Evolutionary conservation across 129 eudicot species (phyloP).

Genomic region (Pseudognaphalium luteoalbum): DNA sequence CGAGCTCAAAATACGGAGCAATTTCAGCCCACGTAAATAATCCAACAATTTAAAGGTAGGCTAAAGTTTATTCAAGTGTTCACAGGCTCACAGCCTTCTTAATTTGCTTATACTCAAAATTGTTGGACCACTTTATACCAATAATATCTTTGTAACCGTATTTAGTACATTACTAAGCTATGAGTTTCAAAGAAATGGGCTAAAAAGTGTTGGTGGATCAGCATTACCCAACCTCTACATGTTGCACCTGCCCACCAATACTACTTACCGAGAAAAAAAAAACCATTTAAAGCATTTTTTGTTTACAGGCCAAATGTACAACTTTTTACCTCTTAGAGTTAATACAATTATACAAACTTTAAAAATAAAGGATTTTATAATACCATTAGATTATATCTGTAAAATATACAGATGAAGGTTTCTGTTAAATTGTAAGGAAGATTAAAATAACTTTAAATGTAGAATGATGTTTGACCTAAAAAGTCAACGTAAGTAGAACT

Average conservation of each 20-base stretch:
- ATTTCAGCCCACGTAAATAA: not conserved
- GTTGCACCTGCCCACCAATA: too few species aligned
- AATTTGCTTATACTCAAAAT: not conserved
- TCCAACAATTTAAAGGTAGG: too few species aligned
- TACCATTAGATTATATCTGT: not conserved
- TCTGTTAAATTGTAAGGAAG: not conserved
- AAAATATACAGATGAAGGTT: not conserved
- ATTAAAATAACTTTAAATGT: not conserved
- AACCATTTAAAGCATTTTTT: too few species aligned
- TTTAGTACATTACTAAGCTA: too few species aligned
- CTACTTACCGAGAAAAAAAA: too few species aligned
- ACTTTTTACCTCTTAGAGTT: not conserved
- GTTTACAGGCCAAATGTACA: too few species aligned
- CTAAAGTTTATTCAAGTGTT: not conserved
- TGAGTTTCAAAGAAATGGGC: too few species aligned
- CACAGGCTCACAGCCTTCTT: not conserved
- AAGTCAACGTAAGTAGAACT: slow-evolving; percentile 1
- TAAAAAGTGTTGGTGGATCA: too few species aligned
- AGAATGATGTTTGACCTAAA: slow-evolving; percentile 1
- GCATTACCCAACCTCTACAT: too few species aligned
- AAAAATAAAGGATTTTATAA: not conserved
- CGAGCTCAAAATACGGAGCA: not conserved
- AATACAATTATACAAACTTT: not conserved
- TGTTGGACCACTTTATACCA: not conserved
- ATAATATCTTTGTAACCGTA: not conserved